Evolutionary conservation across 2,329 filamentous ascomycete genomes (phyloP), one percentile per base, ranked within the genome.

Genomic region (Escovopsis sp.): DNA sequence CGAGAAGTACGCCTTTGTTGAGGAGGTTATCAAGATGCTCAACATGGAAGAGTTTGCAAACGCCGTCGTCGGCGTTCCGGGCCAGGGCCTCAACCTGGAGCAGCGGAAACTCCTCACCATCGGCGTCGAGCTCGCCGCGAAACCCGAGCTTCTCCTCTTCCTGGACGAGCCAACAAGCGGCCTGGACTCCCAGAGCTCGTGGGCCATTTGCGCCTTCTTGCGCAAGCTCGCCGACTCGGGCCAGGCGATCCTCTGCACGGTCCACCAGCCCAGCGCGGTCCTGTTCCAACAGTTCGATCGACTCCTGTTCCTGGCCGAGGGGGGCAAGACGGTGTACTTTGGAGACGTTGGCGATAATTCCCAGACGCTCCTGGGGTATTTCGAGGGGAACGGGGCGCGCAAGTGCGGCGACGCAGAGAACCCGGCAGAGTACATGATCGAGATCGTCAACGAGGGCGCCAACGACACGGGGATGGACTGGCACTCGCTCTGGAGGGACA

Each of bases 381-480:
- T 88, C 45, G 73, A 80, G 53, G 53, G 59, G 10, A 73, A 82
- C 43, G 82, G 81, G 4, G 78, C 74, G 1, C 65, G 73, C 3
- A 59, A 63, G 38, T 82, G 81, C 45, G 67, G 65, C 8, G 58
- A 68, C 2, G 68, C 75, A 1, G 80, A 81, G 46, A 86, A 86
- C 50, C 82, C 82, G 0, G 82, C 82, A 2, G 82, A 87, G 59
- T 86, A 76, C 63, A 85, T 86, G 75, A 68, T 86, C 6, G 67
- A 73, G 49, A 58, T 70, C 12, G 65, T 68, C 41, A 67, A 67
- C 43, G 57, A 61, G 8, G 60, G 61, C 1, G 49, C 47, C 4
- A 69, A 66, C 49, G 51, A 54, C 12, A 43, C 28, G 11, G 62
- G 62, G 6, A 47, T 61, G 33, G 74, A 85, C 51, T 88, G 83